phyloP scores from a whole-genome alignment of 192 early-diverging fungal species.

The Backusella liffmaniae region DNA sequence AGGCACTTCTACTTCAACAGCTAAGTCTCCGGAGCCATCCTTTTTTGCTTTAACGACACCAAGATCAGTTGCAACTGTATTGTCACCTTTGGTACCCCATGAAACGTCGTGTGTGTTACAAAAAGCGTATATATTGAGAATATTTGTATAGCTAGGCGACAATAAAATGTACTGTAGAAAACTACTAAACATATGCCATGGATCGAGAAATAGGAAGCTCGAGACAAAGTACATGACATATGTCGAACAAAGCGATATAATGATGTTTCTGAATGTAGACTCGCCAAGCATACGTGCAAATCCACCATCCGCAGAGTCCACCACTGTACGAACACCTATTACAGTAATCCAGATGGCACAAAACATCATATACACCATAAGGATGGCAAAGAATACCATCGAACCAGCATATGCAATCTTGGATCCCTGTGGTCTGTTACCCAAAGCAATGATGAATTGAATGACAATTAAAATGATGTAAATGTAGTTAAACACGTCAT shows the following conservation, averaged over 20 bases:
- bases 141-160: slow-evolving; percentile 73
- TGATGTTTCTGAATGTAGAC: slow-evolving; percentile 60
- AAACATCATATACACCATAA: slow-evolving; percentile 88
- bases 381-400: slow-evolving; percentile 80
- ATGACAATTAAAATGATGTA: slow-evolving; percentile 68
- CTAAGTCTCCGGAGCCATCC: slow-evolving; percentile 63
- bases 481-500: slow-evolving; percentile 43
- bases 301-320: slow-evolving; percentile 44
- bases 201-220: slow-evolving; percentile 65
- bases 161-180: slow-evolving; percentile 73
- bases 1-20: slow-evolving; percentile 75
- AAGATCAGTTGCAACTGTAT: slow-evolving; percentile 62
- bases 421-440: slow-evolving; percentile 89
- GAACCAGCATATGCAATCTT: slow-evolving; percentile 71
- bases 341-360: slow-evolving; percentile 68
- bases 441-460: slow-evolving; percentile 86
- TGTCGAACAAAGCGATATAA: slow-evolving; percentile 64
- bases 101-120: slow-evolving; percentile 53
- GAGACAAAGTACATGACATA: slow-evolving; percentile 66
- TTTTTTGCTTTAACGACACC: slow-evolving; percentile 75
- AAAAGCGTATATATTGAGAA: slow-evolving; percentile 68
- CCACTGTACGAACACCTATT: slow-evolving; percentile 55
- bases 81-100: slow-evolving; percentile 97
- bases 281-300: slow-evolving; percentile 65
- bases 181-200: slow-evolving; percentile 79